These are phyloP conservation scores for Penicillium roqueforti DNA, from an alignment of 495 filamentous ascomycete genomes.

Conservation along the genomic window DNA sequence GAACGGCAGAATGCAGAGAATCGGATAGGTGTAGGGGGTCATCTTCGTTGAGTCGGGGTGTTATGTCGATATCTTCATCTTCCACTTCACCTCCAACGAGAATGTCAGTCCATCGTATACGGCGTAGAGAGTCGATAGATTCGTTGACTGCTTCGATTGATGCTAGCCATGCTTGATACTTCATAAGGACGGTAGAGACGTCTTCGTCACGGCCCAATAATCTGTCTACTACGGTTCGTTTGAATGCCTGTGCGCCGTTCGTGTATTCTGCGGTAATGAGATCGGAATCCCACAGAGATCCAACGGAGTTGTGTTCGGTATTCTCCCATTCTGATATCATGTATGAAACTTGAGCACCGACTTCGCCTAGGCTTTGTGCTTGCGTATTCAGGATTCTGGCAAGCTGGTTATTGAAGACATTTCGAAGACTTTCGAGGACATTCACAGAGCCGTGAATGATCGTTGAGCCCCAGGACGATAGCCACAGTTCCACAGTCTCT, in stretches of 20 bases:
- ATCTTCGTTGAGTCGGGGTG: constrained; percentile 61
- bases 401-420: constrained; percentile 62
- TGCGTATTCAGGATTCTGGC: constrained; percentile 54
- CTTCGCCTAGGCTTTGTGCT: constrained; percentile 51
- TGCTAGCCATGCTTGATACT: constrained; percentile 65
- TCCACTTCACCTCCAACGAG: constrained; percentile 72
- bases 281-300: constrained; percentile 58
- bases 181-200: constrained; percentile 53
- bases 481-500: constrained; percentile 70
- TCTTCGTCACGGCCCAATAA: constrained; percentile 63
- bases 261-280: constrained; percentile 49
- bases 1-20: constrained; percentile 54
- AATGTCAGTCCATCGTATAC: constrained; percentile 71
- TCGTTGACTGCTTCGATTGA: constrained; percentile 56
- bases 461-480: constrained; percentile 45
- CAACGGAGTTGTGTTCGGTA: constrained; percentile 41
- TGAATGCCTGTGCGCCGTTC: constrained; percentile 54
- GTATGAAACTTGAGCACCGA: constrained; percentile 49
- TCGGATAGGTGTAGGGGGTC: constrained; percentile 65
- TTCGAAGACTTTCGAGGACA: constrained; percentile 64
- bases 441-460: constrained; percentile 47
- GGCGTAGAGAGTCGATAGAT: constrained; percentile 62
- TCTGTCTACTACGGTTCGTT: constrained; percentile 46
- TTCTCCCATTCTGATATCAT: constrained; percentile 52
- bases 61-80: constrained; percentile 57